phyloP scores from a whole-genome alignment of 495 filamentous ascomycete genomes.

The Ramalina peruviana region DNA sequence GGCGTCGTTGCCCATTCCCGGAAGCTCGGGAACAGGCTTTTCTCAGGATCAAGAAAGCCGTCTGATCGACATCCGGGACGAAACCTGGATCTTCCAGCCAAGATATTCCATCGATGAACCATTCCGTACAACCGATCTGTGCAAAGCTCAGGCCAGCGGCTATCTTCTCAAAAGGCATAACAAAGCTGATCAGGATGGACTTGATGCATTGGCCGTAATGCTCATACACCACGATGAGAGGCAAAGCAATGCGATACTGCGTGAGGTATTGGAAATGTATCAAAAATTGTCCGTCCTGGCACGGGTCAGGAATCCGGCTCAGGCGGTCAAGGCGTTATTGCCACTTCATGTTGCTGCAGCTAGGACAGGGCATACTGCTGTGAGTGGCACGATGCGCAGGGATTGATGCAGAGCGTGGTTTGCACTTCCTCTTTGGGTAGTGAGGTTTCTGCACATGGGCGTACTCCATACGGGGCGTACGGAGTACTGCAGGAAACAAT shows the following conservation, averaged over 20 bases:
- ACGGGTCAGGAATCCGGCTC: constrained; percentile 49
- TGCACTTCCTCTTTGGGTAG: too few relatives aligned
- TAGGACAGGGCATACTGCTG: constrained; percentile 4
- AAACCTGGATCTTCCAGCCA: constrained; percentile 67
- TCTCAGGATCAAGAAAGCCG: constrained; percentile 59
- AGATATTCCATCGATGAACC: constrained; percentile 35
- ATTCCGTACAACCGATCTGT: constrained; percentile 54
- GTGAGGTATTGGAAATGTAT: constrained; percentile 63
- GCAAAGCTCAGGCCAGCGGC: constrained; percentile 52
- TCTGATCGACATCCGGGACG: constrained; percentile 64
- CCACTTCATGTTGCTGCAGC: constrained; percentile 85
- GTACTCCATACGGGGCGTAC: too few relatives aligned
- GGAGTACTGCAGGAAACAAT: too few relatives aligned
- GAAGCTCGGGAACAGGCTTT: constrained; percentile 39
- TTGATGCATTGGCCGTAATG: constrained; percentile 51
- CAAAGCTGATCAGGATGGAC: constrained; percentile 42
- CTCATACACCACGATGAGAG: constrained; percentile 38
- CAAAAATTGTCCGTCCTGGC: constrained; percentile 62
- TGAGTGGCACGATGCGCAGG: constrained; percentile 6
- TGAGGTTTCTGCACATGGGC: too few relatives aligned
- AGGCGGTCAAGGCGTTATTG: constrained; percentile 45
- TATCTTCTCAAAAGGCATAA: constrained; percentile 67
- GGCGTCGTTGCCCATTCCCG: constrained; percentile 2
- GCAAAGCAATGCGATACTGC: constrained; percentile 45
- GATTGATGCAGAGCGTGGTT: neutral